These are phyloP conservation scores for Piper longum DNA, from an alignment of 164 flowering plant species.

Conservation along the genomic window DNA sequence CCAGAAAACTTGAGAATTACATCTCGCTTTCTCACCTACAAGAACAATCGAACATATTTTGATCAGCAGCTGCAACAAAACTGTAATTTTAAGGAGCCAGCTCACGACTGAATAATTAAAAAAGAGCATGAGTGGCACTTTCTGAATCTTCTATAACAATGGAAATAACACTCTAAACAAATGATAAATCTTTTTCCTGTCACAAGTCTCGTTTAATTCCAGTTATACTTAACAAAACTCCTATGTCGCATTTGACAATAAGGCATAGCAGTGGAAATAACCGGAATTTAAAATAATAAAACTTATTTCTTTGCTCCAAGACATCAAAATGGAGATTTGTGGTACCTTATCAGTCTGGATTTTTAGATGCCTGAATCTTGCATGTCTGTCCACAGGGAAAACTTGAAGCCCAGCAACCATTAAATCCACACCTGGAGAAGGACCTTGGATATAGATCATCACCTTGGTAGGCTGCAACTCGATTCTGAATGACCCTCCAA, in stretches of 20 bases:
- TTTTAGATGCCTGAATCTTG: constrained; percentile 54
- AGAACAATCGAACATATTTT: background rate
- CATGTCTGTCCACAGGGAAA: constrained; percentile 62
- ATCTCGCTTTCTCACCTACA: constrained; percentile 81
- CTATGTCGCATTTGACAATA: too few relatives aligned
- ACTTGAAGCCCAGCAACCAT: constrained; percentile 91
- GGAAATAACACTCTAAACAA: too few relatives aligned
- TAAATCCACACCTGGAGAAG: constrained; percentile 74
- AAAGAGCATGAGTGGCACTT: too few relatives aligned
- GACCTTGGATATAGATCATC: constrained; percentile 88
- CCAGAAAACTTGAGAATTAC: constrained; percentile 59
- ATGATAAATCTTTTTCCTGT: too few relatives aligned
- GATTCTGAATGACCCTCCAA: constrained; percentile 83
- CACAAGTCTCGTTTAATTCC: too few relatives aligned
- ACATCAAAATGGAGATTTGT: background rate
- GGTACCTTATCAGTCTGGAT: constrained; percentile 61
- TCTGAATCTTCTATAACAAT: too few relatives aligned
- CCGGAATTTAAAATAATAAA: background rate
- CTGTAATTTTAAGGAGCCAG: too few relatives aligned
- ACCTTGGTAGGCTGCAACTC: constrained; percentile 78
- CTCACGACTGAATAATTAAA: too few relatives aligned
- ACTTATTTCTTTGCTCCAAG: background rate
- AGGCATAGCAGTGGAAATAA: background rate
- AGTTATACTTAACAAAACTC: too few relatives aligned
- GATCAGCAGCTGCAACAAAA: background rate